Conservation (phyloP, 495 filamentous ascomycete species). For the Aspergillus campestris region DNA sequence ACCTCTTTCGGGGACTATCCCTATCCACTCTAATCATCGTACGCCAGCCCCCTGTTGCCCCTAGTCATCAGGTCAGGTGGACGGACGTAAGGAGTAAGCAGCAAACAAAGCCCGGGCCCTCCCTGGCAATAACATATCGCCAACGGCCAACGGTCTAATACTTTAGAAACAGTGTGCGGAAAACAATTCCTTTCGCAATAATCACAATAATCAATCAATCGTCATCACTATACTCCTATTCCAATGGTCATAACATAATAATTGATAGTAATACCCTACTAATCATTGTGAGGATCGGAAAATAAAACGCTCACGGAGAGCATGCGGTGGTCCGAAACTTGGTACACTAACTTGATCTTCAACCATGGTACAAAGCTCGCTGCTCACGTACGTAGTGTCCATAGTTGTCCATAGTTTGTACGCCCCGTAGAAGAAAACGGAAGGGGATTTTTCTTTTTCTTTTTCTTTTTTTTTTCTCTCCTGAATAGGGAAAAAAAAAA, state of each 20-base stretch:
- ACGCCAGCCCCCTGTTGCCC: not conserved
- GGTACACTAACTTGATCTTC: slow-evolving; percentile 12
- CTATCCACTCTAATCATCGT: too few species aligned
- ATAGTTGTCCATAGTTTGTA: not conserved
- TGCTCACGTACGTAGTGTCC: not conserved
- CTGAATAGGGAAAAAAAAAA: not conserved
- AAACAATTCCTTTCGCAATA: too few species aligned
- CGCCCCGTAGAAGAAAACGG: not conserved
- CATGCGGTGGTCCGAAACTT: slow-evolving; percentile 3
- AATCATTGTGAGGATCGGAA: not conserved
- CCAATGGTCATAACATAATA: not conserved
- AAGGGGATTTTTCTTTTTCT: not conserved
- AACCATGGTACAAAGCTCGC: slow-evolving; percentile 12
- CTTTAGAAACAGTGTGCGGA: too few species aligned
- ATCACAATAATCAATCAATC: too few species aligned
- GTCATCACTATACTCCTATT: not conserved
- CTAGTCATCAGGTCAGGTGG: not conserved
- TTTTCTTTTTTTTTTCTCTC: too few species aligned
- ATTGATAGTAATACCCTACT: not conserved
- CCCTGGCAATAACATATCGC: too few species aligned
- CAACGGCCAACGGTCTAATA: too few species aligned
- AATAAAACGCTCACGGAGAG: not conserved
- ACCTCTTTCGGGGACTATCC: not conserved
- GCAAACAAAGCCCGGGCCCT: not conserved
- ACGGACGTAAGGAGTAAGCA: not conserved